phyloP scores from a whole-genome alignment of 2,329 filamentous ascomycete genomes.

The Apiospora saccharicola region DNA sequence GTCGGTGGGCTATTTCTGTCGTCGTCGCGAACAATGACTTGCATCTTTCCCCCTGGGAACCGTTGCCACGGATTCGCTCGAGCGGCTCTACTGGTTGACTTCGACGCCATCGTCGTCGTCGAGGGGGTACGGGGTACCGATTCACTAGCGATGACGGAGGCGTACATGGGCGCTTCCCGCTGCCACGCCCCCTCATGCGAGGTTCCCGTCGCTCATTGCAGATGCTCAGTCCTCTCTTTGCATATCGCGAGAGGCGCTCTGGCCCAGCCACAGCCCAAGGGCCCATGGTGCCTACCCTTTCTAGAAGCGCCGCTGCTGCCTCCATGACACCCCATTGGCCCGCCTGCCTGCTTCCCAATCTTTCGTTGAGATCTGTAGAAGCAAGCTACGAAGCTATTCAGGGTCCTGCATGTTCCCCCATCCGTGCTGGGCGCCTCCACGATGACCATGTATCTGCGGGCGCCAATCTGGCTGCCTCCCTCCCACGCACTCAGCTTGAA shows the following conservation, averaged over 20 bases:
- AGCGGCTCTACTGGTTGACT: background rate
- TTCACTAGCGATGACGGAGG: background rate
- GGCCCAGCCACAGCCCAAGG: background rate
- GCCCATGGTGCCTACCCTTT: background rate
- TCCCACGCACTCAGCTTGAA: constrained; percentile 2
- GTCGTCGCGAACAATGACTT: constrained; percentile 1
- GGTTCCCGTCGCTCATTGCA: constrained; percentile 19
- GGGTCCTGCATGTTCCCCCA: constrained; percentile 9
- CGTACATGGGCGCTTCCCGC: background rate
- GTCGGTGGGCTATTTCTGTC: constrained; percentile 11
- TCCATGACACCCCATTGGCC: constrained; percentile 13
- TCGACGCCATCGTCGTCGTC: background rate
- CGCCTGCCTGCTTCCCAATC: background rate
- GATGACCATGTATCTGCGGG: background rate
- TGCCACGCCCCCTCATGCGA: constrained; percentile 6
- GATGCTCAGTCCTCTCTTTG: constrained; percentile 3
- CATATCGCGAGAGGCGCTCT: constrained; percentile 11
- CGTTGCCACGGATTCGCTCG: background rate
- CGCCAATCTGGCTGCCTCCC: constrained; percentile 8
- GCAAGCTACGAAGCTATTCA: constrained; percentile 7
- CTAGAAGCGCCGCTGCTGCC: constrained; percentile 20
- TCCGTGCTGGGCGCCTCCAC: constrained; percentile 17
- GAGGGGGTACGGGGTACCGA: background rate
- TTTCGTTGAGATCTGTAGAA: constrained; percentile 16
- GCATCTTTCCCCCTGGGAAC: constrained; percentile 4